Base-by-base conservation (phyloP, 2,329 filamentous ascomycete species). In the Phaeosphaeria sp. region DNA sequence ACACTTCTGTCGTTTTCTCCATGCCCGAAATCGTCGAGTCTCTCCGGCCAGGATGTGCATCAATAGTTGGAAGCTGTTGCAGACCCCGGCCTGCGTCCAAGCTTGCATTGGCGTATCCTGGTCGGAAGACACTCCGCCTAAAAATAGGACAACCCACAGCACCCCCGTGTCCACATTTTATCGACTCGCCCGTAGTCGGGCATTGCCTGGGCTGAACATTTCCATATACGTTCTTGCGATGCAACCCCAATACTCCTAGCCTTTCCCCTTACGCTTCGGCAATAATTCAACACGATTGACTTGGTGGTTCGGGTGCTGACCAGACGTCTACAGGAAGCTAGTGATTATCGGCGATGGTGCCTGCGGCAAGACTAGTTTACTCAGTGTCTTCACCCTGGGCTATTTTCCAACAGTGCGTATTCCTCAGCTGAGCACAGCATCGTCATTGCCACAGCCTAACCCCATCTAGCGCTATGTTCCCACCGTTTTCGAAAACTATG, bases 401-500 rank as follows among this genome's bases (percentile, higher is more conserved):
- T 98, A 97, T 80, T 99, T 98, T 73, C 95, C 95, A 71, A 97
- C 93, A 74, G 94, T 97, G 84, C 82, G 92, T 87, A 52, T 52
- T 46, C 50, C 50, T 44, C 20, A 36, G 53, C 58, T 63, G 51
- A 58, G 49, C 64, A 60, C 54, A 41, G 54, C 59, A 36, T 36
- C 13, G 30, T 36, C 30, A 36, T 50, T 47, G 25, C 59, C 56
- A 51, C 62, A 66, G 71, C 50, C 68, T 73, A 65, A 75, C 60
- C 50, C 20, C 44, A 23, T 64, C 42, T 52, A 77, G 75, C 75
- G 75, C 59, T 77, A 77, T 58, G 75, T 77, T 36, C 95, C 95
- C 1, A 99, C 95, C 47, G 95, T 99, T 39, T 99, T 99, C 79
- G 95, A 99, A 77, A 99, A 99, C 82, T 99, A 99, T 74, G 95